Percentiles rank a stretch among this genome's conserved stretches.
These are phyloP conservation scores for Sporothrix luriei DNA, from an alignment of 2,329 filamentous ascomycete species.

Conservation along the genomic window DNA sequence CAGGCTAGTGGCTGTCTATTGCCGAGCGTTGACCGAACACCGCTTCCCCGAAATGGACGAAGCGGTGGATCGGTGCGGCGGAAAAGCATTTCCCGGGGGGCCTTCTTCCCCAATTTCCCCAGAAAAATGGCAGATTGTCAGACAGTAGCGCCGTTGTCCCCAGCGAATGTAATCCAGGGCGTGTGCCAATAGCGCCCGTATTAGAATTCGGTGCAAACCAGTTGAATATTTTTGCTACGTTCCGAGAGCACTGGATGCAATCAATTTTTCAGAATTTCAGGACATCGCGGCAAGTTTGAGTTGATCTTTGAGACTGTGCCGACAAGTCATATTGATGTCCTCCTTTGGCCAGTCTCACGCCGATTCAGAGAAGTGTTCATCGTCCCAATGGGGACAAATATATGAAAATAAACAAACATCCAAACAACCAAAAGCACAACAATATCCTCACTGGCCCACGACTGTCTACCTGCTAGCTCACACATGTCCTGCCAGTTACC, in stretches of 20 bases:
- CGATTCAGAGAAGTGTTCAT: not conserved
- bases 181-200: not conserved
- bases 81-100: conserved; percentile 8
- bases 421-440: not conserved
- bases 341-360: not conserved
- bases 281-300: not conserved
- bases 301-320: too few relatives aligned
- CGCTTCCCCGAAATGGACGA: not conserved
- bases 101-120: conserved; percentile 17
- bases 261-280: conserved; percentile 15
- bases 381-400: not conserved
- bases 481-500: not conserved
- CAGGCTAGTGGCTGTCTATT: conserved; percentile 16
- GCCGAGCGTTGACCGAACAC: conserved; percentile 19
- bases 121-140: conserved; percentile 11
- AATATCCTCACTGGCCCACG: not conserved
- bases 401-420: not conserved
- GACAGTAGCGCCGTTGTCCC: not conserved
- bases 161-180: not conserved
- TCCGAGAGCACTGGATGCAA: not conserved
- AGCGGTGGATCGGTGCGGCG: not conserved
- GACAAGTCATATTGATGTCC: too few relatives aligned
- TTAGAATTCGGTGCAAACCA: conserved; percentile 1
- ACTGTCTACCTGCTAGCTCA: not conserved
- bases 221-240: not conserved